Evolutionary conservation across 768 basidiomycete species (phyloP), one percentile per base, ranked within the genome.

Genomic region (Boletus rubescentipes): DNA sequence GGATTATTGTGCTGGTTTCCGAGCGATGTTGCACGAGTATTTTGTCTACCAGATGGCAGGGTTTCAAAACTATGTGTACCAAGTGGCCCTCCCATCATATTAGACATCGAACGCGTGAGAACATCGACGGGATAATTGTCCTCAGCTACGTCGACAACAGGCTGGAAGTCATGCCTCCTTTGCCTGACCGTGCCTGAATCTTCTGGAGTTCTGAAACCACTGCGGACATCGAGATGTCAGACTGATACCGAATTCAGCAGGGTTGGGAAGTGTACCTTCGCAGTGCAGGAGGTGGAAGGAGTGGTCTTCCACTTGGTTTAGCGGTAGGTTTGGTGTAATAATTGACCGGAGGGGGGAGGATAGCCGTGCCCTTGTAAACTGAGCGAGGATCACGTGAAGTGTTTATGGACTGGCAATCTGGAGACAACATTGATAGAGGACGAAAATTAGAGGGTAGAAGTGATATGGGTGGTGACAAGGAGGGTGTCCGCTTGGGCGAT

Each of bases 31-130:
- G 50, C 50, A 34, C 50, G 41, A 26, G 10, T 20, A 30, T 39
- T 16, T 44, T 21, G 48, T 46, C 34, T 46, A 15, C 31, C 44
- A 50, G 34, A 47, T 47, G 49, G 37, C 31, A 20, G 21, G 23
- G 18, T 53, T 47, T 53, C 58, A 45, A 40, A 47, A 46, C 31
- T n/a, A 23, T 44, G 30, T 26, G 26, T 36, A 41, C 44, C 30
- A 21, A 35, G 40, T 15, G 55, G 12, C 31, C 37, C 31, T 43
- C 30, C 10, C 48, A 38, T 46, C 43, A 55, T 51, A 20, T 54
- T 43, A 48, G 55, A 54, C 53, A 59, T 53, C 4, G 55, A 54
- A 38, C 23, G 40, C 4, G 49, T 52, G 45, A 61, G 51, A 39
- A 39, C 7, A 34, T 55, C 49, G n/a, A 51, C 29, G 36, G 12